Percentiles rank a stretch among this genome's conserved stretches.
phyloP scores from a whole-genome alignment of 1,139 yeast species.

The Zygosaccharomyces sapae region DNA sequence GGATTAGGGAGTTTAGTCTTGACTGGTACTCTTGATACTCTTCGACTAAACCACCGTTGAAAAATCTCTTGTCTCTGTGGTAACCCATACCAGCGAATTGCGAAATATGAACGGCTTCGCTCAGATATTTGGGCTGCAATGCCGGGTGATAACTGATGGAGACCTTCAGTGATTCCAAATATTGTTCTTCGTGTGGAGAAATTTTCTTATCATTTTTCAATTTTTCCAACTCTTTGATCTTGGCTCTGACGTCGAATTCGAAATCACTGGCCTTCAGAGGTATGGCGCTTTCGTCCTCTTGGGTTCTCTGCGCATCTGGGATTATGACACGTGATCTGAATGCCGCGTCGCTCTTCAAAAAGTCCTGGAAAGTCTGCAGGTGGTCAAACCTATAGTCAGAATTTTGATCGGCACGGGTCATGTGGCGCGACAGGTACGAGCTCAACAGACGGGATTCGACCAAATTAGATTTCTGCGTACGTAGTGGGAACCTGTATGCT shows the following conservation, averaged over 20 bases:
- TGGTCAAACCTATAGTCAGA: slow-evolving; percentile 25
- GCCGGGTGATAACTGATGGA: slow-evolving; percentile 30
- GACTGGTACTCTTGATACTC: slow-evolving; percentile 41
- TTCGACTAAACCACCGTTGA: slow-evolving; percentile 48
- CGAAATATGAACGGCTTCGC: slow-evolving; percentile 40
- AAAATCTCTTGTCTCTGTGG: slow-evolving; percentile 74
- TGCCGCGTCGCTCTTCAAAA: slow-evolving; percentile 15
- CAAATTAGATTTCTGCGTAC: slow-evolving; percentile 19
- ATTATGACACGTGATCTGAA: slow-evolving; percentile 14
- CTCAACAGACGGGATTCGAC: slow-evolving; percentile 20
- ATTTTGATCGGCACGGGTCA: slow-evolving; percentile 6
- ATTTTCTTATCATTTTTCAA: slow-evolving; percentile 10
- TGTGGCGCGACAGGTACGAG: slow-evolving; percentile 5
- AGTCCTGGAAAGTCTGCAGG: slow-evolving; percentile 16
- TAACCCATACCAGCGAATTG: slow-evolving; percentile 45
- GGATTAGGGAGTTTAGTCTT: slow-evolving; percentile 48
- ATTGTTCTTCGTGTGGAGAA: slow-evolving; percentile 24
- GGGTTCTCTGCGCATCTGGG: slow-evolving; percentile 11
- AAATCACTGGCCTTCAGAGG: slow-evolving; percentile 26
- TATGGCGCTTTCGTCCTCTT: slow-evolving; percentile 18
- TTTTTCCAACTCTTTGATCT: slow-evolving; percentile 25
- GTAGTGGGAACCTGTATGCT: slow-evolving; percentile 21
- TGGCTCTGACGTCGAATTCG: slow-evolving; percentile 26
- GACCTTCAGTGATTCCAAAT: slow-evolving; percentile 27
- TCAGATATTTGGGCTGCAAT: slow-evolving; percentile 44